phyloP scores from a whole-genome alignment of 106 monocot genomes.

The Dioscorea dumetorum region DNA sequence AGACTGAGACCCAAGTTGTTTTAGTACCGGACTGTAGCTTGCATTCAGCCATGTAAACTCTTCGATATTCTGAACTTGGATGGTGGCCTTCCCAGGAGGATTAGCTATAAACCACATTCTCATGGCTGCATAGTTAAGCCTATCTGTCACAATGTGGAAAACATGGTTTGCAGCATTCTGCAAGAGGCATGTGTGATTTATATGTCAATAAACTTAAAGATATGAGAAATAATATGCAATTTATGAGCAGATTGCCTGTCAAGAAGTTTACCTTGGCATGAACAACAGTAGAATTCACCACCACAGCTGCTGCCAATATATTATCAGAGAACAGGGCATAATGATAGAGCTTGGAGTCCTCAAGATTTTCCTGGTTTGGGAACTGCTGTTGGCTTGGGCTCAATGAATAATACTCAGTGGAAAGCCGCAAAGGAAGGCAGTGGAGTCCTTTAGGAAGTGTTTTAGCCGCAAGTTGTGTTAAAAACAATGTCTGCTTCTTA shows the following conservation, averaged over 20 bases:
- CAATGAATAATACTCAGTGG: slow-evolving; percentile 36
- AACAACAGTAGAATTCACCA: slow-evolving; percentile 33
- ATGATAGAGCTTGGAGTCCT: slow-evolving; percentile 22
- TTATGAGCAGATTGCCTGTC: not conserved
- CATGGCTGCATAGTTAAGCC: slow-evolving; percentile 38
- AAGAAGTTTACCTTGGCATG: slow-evolving; percentile 28
- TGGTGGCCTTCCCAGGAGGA: slow-evolving; percentile 26
- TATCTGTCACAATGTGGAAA: slow-evolving; percentile 46
- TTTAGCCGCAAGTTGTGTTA: slow-evolving; percentile 56
- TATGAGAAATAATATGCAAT: not conserved
- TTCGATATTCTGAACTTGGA: slow-evolving; percentile 35
- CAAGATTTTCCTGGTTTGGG: slow-evolving; percentile 23
- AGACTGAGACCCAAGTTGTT: slow-evolving; percentile 33
- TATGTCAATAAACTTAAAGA: not conserved
- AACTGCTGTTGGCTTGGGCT: slow-evolving; percentile 21
- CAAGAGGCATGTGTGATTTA: not conserved
- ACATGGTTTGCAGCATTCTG: slow-evolving; percentile 38
- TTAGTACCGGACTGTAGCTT: slow-evolving; percentile 37
- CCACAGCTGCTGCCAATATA: slow-evolving; percentile 36
- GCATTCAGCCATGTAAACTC: slow-evolving; percentile 45
- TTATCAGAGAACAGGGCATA: slow-evolving; percentile 40
- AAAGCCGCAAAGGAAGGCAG: slow-evolving; percentile 42
- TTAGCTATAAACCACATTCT: slow-evolving; percentile 40
- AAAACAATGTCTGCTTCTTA: slow-evolving; percentile 42
- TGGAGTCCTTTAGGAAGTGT: slow-evolving; percentile 55